Evolutionary conservation across 148 eudicot species (phyloP).

Genomic region (Heliosperma pusillum): DNA sequence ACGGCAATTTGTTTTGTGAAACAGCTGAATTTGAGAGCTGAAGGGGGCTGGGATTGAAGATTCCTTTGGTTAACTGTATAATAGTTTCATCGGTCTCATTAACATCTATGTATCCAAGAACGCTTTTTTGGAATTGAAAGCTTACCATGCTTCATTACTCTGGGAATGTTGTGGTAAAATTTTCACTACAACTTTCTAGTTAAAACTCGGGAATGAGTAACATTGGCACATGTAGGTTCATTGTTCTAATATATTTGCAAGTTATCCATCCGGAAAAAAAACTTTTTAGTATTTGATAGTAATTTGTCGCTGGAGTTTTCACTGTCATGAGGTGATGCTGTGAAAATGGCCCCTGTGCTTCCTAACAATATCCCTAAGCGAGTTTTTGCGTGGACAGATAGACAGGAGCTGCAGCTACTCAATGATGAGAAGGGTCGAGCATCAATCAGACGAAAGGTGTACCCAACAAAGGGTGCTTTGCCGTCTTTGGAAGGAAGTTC

Average conservation of each 20-base stretch:
- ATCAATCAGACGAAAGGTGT: not conserved
- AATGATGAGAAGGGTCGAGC: not conserved
- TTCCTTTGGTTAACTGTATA: not conserved
- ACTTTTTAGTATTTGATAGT: not conserved
- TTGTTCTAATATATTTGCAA: not conserved
- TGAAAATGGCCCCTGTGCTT: not conserved
- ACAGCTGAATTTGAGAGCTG: not conserved
- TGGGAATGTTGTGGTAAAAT: not conserved
- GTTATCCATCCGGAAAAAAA: not conserved
- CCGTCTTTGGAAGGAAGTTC: not conserved
- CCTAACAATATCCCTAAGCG: not conserved
- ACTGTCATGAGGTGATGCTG: not conserved
- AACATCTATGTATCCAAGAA: not conserved
- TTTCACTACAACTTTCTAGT: not conserved
- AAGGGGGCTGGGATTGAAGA: not conserved
- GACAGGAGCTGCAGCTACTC: not conserved
- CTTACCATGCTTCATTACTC: not conserved
- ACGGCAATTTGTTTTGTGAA: not conserved
- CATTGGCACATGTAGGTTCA: not conserved
- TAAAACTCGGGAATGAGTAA: not conserved
- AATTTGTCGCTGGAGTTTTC: not conserved
- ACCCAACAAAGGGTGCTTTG: not conserved
- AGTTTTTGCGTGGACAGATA: conserved; percentile 2
- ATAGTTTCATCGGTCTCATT: not conserved
- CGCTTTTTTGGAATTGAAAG: not conserved